Conservation (phyloP, 345 rosid species). For the Rhizophora apiculata region DNA sequence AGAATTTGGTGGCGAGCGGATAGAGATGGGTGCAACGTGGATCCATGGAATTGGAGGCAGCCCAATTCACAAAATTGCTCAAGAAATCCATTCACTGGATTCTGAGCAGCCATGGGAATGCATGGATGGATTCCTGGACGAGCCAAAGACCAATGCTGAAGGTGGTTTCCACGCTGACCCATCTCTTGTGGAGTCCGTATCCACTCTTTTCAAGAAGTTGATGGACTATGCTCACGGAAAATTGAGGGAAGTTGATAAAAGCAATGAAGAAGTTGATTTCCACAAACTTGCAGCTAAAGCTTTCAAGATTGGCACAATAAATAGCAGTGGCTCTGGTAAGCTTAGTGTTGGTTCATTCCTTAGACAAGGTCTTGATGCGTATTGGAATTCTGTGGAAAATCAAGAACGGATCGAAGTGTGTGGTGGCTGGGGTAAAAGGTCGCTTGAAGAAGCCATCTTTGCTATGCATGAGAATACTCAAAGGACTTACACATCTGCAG, state of each 20-base stretch:
- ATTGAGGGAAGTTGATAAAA: conserved; percentile 19
- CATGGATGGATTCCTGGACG: conserved; percentile 69
- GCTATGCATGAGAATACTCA: conserved; percentile 69
- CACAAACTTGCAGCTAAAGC: conserved; percentile 39
- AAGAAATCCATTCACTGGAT: conserved; percentile 52
- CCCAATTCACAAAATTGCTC: conserved; percentile 70
- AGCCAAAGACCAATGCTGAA: conserved; percentile 56
- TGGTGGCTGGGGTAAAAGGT: conserved; percentile 52
- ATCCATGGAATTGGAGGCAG: conserved; percentile 98
- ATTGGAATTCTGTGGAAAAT: conserved; percentile 42
- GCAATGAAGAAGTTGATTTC: conserved; percentile 22
- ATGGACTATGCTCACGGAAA: conserved; percentile 85
- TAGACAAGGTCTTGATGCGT: conserved; percentile 50
- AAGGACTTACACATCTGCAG: conserved; percentile 89
- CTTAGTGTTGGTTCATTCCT: conserved; percentile 65
- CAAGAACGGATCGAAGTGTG: conserved; percentile 30
- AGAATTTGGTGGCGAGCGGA: conserved; percentile 78
- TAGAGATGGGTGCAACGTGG: conserved; percentile 99
- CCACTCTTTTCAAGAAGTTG: conserved; percentile 61
- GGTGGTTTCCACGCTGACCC: conserved; percentile 63
- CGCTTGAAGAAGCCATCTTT: conserved; percentile 70
- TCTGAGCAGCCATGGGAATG: conserved; percentile 95
- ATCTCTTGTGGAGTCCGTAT: conserved; percentile 46
- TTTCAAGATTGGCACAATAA: conserved; percentile 30
- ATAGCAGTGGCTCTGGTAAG: conserved; percentile 30